Evolutionary conservation across 1,139 yeast species (phyloP).

Genomic region (Candida sp.): DNA sequence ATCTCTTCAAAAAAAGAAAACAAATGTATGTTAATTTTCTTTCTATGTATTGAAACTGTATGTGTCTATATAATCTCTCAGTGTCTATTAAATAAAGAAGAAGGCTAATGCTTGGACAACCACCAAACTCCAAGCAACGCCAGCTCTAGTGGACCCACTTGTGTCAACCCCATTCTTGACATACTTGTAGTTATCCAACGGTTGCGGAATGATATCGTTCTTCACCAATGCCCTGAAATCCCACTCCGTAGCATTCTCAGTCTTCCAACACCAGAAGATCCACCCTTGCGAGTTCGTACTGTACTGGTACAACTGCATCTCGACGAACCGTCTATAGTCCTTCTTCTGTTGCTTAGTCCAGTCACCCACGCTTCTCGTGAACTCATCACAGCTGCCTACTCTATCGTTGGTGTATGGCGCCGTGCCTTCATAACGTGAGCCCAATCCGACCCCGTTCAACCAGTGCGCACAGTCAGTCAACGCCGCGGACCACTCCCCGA

Average conservation of each 20-base stretch:
- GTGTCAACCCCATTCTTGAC: slow-evolving; percentile 42
- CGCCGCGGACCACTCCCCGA: slow-evolving; percentile 96
- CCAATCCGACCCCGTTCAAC: slow-evolving; percentile 91
- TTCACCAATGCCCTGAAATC: slow-evolving; percentile 56
- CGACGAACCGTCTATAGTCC: slow-evolving; percentile 52
- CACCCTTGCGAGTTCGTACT: slow-evolving; percentile 50
- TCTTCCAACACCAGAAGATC: slow-evolving; percentile 50
- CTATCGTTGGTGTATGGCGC: slow-evolving; percentile 38
- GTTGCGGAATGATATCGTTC: slow-evolving; percentile 61
- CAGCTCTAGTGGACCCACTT: slow-evolving; percentile 8
- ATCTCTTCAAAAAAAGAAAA: background rate
- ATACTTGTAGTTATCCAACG: slow-evolving; percentile 50
- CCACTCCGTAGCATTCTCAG: slow-evolving; percentile 67
- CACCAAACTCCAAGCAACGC: background rate
- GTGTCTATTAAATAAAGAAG: slow-evolving; percentile 3
- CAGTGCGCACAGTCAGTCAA: slow-evolving; percentile 91
- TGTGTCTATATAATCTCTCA: background rate
- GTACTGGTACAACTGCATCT: slow-evolving; percentile 32
- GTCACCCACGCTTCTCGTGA: slow-evolving; percentile 31
- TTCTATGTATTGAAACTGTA: background rate
- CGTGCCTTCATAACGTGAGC: slow-evolving; percentile 77
- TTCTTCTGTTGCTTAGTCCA: slow-evolving; percentile 44
- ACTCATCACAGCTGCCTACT: slow-evolving; percentile 32
- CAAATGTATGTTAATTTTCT: background rate
- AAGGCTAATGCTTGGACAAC: slow-evolving; percentile 1